Conservation (phyloP, 1,139 yeast species). For the Casaregolazyma suthepensis region DNA sequence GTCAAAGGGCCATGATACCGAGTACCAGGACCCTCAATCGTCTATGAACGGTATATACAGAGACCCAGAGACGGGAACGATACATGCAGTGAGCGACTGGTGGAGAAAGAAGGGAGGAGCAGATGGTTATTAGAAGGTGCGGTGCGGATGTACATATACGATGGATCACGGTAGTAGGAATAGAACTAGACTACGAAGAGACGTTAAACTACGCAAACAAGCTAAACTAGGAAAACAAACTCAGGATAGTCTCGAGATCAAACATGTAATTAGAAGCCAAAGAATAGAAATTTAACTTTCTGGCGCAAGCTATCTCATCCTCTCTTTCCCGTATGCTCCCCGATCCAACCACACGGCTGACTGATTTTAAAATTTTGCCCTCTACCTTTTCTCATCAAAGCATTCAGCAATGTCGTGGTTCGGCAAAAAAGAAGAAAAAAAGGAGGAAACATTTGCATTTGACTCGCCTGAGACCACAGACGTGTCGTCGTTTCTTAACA, state of each 20-base stretch:
- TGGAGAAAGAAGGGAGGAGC: slow-evolving; percentile 52
- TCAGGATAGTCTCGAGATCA: background rate
- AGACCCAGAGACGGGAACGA: slow-evolving; percentile 31
- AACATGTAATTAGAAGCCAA: background rate
- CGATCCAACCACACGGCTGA: background rate
- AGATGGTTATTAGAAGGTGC: slow-evolving; percentile 32
- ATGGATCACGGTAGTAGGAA: too few species aligned
- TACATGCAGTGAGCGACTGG: slow-evolving; percentile 51
- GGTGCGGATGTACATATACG: too few species aligned
- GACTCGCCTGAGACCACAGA: slow-evolving; percentile 63
- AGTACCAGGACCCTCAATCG: slow-evolving; percentile 36
- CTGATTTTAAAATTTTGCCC: background rate
- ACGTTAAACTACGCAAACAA: too few species aligned
- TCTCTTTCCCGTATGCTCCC: background rate
- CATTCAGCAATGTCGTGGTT: slow-evolving; percentile 57
- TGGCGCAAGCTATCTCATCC: background rate
- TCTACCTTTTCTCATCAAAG: background rate
- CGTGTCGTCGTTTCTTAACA: slow-evolving; percentile 59
- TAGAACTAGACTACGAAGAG: background rate
- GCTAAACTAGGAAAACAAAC: background rate
- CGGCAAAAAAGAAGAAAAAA: slow-evolving; percentile 29
- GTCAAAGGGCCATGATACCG: slow-evolving; percentile 39
- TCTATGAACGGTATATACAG: slow-evolving; percentile 47
- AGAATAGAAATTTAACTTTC: background rate
- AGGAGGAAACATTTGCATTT: slow-evolving; percentile 38